Conservation (phyloP, 1,284 basidiomycete genomes). For the Microbotryum saponariae region DNA sequence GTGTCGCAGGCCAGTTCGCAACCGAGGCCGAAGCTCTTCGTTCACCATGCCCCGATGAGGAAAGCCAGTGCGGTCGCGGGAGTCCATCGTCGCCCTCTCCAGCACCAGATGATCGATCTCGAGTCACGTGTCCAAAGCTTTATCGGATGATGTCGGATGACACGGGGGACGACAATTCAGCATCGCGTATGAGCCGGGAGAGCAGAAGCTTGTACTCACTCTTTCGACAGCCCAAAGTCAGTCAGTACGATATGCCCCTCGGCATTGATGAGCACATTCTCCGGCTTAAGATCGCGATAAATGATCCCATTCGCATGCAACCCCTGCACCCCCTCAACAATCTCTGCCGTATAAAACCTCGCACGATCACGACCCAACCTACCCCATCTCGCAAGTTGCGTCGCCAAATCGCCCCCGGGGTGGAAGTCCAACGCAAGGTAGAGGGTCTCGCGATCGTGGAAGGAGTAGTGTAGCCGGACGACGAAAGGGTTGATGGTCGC, state of each 20-base stretch:
- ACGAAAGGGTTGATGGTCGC: conserved; percentile 69
- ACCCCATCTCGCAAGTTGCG: conserved; percentile 90
- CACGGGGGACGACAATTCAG: no score
- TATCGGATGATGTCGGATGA: no score
- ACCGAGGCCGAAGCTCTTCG: conserved; percentile 21
- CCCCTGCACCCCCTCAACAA: conserved; percentile 87
- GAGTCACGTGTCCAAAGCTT: no score
- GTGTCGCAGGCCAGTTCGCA: conserved; percentile 15
- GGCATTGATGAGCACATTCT: conserved; percentile 86
- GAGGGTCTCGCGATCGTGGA: conserved; percentile 84
- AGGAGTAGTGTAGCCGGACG: conserved; percentile 88
- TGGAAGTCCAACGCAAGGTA: conserved; percentile 94
- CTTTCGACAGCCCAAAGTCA: conserved; percentile 84
- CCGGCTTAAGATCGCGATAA: conserved; percentile 73
- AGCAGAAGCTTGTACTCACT: conserved; percentile 1
- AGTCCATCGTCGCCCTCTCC: not conserved
- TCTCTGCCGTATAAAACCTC: conserved; percentile 91
- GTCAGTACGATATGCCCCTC: conserved; percentile 93
- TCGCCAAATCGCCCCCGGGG: conserved; percentile 90
- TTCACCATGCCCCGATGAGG: not conserved
- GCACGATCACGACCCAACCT: conserved; percentile 83
- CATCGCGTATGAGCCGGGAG: no score
- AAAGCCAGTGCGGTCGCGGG: conserved; percentile 23
- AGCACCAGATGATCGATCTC: not conserved
- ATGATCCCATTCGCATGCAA: conserved; percentile 70